Base-by-base conservation (phyloP, 1,284 basidiomycete genomes). In the Phellinidium pouzarii region DNA sequence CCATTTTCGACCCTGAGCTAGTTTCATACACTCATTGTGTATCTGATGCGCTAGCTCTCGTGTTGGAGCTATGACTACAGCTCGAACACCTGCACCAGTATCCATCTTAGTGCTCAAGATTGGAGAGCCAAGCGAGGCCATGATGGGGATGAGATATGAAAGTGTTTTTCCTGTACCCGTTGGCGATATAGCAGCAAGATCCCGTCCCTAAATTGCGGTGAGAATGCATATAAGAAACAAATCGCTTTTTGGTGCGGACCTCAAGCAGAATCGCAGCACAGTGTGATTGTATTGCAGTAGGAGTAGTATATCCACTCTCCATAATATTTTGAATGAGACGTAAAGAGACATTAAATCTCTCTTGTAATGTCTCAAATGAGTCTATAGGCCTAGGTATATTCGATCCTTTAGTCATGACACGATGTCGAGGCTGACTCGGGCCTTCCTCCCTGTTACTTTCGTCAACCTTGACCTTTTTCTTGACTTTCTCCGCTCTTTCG, bases 31-130 rank as follows among this genome's bases (percentile, higher is more conserved):
- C 65, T 99, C 96, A 54, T 92, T 93, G 57, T 92, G 78, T 54
- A 99, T 98, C 65, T 99, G 96, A 59, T 93, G 86, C 0, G 95
- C 94, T n/a, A 99, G 70, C 71, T 99, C 96, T 58, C 93, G 82
- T 0, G 96, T 99, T 1, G 96, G 96, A 1, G 91, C 90, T 50
- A 99, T 68, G 48, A 99, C 74, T 14, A 99, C 62, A 0, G 89
- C 85, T 54, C 94, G 77, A 11, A 86, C 82, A 22, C 91, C 91
- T 22, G 63, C 62, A 1, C 78, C 78, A 17, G 65, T 58, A 37
- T 75, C 70, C n/a, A 63, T 62, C 50, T 76, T 75, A 20, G 69
- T 65, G 56, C 72, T 73, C 19, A 79, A 70, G 4, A 75, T 69
- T 1, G 91, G 91, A 17, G 77, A 67, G n/a, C 69, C 71, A 1